Percentiles rank a stretch among this genome's conserved stretches.
phyloP scores from a whole-genome alignment of 805 yeast genomes.

The Blastobotrys muscicola region DNA sequence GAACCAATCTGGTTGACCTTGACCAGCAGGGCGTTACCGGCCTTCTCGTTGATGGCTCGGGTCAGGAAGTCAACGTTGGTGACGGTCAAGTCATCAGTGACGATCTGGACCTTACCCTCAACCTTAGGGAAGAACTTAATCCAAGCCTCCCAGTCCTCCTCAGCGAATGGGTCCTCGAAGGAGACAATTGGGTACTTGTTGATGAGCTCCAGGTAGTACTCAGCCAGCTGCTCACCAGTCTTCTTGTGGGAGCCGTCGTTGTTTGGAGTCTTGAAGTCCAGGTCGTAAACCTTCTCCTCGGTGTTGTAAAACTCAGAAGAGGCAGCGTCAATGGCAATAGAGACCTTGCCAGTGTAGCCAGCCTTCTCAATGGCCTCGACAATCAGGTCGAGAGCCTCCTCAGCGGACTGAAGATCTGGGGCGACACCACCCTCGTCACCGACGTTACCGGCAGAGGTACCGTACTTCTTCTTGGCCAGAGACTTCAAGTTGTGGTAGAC shows the following conservation, averaged over 20 bases:
- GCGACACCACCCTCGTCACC: conserved; percentile 99
- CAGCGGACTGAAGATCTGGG: conserved; percentile 90
- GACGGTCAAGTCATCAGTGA: conserved; percentile 97
- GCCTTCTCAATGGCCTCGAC: conserved; percentile 82
- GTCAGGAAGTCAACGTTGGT: conserved; percentile 93
- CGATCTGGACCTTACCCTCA: conserved; percentile 64
- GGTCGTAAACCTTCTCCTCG: conserved; percentile 83
- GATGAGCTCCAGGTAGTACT: conserved; percentile 68
- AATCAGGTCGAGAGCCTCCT: conserved; percentile 95
- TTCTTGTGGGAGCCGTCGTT: conserved; percentile 88
- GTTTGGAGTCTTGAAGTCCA: conserved; percentile 97
- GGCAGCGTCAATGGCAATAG: conserved; percentile 93
- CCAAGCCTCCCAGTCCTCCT: conserved; percentile 99
- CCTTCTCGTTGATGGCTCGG: conserved; percentile 94
- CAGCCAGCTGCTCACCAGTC: conserved; percentile 79
- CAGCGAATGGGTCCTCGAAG: conserved; percentile 98
- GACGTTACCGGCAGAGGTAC: conserved; percentile 97
- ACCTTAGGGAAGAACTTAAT: conserved; percentile 58
- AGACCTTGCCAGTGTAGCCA: conserved; percentile 89
- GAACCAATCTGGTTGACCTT: conserved; percentile 99
- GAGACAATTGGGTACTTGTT: conserved; percentile 95
- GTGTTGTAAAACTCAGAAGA: conserved; percentile 90
- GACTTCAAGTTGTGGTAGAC: conserved; percentile 95
- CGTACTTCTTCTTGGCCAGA: conserved; percentile 89
- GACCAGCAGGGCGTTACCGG: conserved; percentile 87